phyloP scores from a whole-genome alignment of 192 early-diverging fungal species.

The Polychytrium aggregatum region DNA sequence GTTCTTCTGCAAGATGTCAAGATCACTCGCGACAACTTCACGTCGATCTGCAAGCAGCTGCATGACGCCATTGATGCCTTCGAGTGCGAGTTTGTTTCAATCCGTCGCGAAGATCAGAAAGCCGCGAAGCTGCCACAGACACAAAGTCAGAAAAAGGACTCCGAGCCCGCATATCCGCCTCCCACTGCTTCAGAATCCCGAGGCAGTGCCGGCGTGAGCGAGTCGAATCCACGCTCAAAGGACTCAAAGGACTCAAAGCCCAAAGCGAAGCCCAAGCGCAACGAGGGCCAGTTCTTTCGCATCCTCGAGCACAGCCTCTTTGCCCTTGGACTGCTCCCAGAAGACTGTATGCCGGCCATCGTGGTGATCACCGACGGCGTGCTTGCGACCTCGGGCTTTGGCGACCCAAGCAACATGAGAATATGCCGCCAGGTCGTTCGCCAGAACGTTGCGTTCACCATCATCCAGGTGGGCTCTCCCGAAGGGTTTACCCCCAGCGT shows the following conservation, averaged over 20 bases:
- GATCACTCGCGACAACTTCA: conserved; percentile 20
- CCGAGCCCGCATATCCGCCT: conserved; percentile 1
- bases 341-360: conserved; percentile 22
- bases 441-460: conserved; percentile 20
- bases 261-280: not conserved
- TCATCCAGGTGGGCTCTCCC: conserved; percentile 37
- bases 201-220: not conserved
- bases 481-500: conserved; percentile 28
- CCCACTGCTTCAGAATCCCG: not conserved
- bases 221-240: not conserved
- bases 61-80: conserved; percentile 31
- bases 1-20: conserved; percentile 34
- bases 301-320: conserved; percentile 24
- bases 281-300: conserved; percentile 1
- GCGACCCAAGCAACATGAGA: conserved; percentile 23
- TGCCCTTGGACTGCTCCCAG: conserved; percentile 24
- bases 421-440: conserved; percentile 14
- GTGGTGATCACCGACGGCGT: conserved; percentile 42
- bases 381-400: conserved; percentile 8
- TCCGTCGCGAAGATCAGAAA: conserved; percentile 7
- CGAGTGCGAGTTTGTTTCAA: conserved; percentile 27
- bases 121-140: conserved; percentile 2
- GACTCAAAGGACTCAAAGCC: not conserved
- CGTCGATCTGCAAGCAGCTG: conserved; percentile 20
- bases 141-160: not conserved